Percentiles rank a stretch among this genome's conserved stretches.
Evolutionary conservation across 23 red algal genomes (phyloP).

Genomic region (Cyanidioschyzon merolae): DNA sequence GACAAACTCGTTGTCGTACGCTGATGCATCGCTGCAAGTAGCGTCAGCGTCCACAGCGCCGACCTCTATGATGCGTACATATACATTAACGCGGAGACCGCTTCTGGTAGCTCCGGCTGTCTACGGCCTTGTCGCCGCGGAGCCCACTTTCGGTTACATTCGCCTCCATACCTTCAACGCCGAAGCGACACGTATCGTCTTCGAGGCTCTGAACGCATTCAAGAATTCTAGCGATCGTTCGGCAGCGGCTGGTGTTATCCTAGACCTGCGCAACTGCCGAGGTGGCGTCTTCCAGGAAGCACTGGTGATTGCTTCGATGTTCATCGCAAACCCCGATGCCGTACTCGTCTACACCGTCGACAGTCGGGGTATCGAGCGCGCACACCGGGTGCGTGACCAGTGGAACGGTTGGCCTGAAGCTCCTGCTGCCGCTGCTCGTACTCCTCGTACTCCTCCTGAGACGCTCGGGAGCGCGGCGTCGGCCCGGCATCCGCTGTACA

Average conservation of each 20-base stretch:
- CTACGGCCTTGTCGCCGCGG: neutral
- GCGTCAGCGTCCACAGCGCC: too few relatives aligned
- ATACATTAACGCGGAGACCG: neutral
- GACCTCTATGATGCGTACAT: too few relatives aligned
- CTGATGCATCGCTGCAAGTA: too few relatives aligned
- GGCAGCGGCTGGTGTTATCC: neutral
- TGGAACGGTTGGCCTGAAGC: neutral
- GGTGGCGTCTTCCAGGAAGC: slow-evolving; percentile 39
- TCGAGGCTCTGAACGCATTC: neutral
- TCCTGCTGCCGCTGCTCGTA: too few relatives aligned
- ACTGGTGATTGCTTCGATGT: slow-evolving; percentile 16
- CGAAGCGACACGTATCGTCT: neutral
- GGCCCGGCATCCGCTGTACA: neutral
- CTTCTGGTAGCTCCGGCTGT: neutral
- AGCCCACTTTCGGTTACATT: slow-evolving; percentile 13
- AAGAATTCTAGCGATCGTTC: neutral
- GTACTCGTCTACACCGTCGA: slow-evolving; percentile 23
- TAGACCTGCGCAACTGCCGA: slow-evolving; percentile 32
- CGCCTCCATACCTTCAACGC: slow-evolving; percentile 24
- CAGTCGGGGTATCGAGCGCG: slow-evolving; percentile 9
- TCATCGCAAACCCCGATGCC: slow-evolving; percentile 6
- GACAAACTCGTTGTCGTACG: too few relatives aligned
- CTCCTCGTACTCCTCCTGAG: too few relatives aligned
- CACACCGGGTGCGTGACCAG: slow-evolving; percentile 18
- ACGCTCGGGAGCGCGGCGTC: neutral